Conservation (phyloP, 2,329 filamentous ascomycete species). For the Aspergillus pseudoglaucus region DNA sequence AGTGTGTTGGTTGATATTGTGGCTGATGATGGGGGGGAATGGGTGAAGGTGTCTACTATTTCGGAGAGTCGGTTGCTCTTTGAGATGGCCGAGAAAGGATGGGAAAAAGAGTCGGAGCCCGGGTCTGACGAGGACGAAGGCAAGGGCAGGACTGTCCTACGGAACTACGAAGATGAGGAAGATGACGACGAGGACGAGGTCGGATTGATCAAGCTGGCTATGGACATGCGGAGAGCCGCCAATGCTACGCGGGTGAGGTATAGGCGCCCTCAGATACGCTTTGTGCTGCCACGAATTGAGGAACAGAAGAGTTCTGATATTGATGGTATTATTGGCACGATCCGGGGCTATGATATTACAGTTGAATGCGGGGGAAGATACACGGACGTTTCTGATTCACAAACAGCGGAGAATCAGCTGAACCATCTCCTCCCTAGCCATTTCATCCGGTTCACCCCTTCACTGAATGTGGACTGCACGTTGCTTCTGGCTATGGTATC, state of each 20-base stretch:
- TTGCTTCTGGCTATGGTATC: constrained; percentile 67
- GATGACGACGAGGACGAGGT: constrained; percentile 50
- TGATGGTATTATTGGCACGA: constrained; percentile 50
- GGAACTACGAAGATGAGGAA: constrained; percentile 32
- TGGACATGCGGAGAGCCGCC: constrained; percentile 53
- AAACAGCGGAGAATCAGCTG: constrained; percentile 13
- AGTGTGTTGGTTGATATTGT: constrained; percentile 60
- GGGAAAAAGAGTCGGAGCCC: constrained; percentile 48
- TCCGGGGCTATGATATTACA: constrained; percentile 45
- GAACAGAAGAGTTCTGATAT: constrained; percentile 48
- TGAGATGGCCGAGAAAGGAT: constrained; percentile 63
- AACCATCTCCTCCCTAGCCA: constrained; percentile 33
- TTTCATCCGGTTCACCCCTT: constrained; percentile 36
- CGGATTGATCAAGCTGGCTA: constrained; percentile 55
- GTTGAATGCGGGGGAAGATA: constrained; percentile 30
- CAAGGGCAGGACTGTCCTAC: constrained; percentile 15
- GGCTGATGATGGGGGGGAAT: constrained; percentile 55
- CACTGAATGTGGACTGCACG: constrained; percentile 49
- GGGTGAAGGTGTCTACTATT: constrained; percentile 63
- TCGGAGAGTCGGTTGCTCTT: constrained; percentile 59
- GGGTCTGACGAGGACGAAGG: constrained; percentile 25
- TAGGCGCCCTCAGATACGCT: constrained; percentile 51
- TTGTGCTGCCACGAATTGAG: constrained; percentile 56
- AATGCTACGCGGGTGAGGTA: constrained; percentile 53
- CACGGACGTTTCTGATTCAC: constrained; percentile 6